phyloP scores from a whole-genome alignment of 345 rosid species.

The Murraya koenigii region DNA sequence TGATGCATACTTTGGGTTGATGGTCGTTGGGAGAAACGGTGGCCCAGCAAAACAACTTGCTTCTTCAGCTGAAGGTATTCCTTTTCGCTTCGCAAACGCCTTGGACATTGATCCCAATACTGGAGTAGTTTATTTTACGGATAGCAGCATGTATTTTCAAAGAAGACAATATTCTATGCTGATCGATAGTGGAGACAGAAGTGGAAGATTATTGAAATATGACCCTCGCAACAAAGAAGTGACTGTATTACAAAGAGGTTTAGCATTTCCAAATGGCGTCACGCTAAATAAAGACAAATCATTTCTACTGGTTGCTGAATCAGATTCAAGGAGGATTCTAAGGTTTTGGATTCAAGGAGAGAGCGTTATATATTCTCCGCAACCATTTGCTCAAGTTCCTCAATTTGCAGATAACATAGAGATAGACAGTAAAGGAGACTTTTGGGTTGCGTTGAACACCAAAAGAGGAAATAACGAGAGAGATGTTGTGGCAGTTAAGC shows the following conservation, averaged over 20 bases:
- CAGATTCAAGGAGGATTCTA: slow-evolving; percentile 1
- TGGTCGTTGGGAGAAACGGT: slow-evolving; percentile 40
- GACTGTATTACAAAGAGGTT: slow-evolving; percentile 22
- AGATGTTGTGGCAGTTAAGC: slow-evolving; percentile 39
- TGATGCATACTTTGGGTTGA: slow-evolving; percentile 57
- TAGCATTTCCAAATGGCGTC: slow-evolving; percentile 49
- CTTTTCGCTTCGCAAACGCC: slow-evolving; percentile 38
- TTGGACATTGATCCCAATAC: slow-evolving; percentile 42
- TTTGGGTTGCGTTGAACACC: slow-evolving; percentile 56
- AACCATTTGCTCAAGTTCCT: slow-evolving; percentile 24
- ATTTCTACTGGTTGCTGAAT: slow-evolving; percentile 39
- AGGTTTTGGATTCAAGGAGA: slow-evolving; percentile 2
- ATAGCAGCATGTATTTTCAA: slow-evolving; percentile 40
- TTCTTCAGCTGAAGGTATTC: slow-evolving; percentile 32
- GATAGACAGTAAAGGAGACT: slow-evolving; percentile 44
- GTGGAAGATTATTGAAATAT: slow-evolving; percentile 47
- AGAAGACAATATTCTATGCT: slow-evolving; percentile 30
- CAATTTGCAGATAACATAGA: slow-evolving; percentile 43
- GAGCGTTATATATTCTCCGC: background rate
- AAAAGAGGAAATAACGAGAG: slow-evolving; percentile 22
- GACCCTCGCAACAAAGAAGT: slow-evolving; percentile 27
- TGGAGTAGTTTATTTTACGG: slow-evolving; percentile 51
- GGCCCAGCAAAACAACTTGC: slow-evolving; percentile 40
- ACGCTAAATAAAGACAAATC: slow-evolving; percentile 45
- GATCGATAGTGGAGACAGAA: slow-evolving; percentile 28